Conservation (phyloP, 805 yeast species). For the Wickerhamiella occidentalis region DNA sequence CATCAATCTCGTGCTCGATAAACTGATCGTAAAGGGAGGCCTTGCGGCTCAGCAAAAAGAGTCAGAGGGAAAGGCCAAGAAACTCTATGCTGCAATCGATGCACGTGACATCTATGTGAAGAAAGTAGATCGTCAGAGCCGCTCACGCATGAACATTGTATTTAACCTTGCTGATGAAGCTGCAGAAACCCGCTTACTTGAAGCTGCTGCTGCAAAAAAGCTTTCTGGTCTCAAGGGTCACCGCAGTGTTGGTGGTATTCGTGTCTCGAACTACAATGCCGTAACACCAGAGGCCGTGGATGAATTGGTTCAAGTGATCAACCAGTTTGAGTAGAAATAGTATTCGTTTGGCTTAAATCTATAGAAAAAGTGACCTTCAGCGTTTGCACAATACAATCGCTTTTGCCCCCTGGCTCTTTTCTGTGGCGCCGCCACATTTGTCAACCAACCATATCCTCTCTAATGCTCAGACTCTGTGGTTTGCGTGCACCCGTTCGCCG, state of each 20-base stretch:
- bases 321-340: constrained; percentile 11
- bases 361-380: too few species aligned
- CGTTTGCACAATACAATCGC: too few species aligned
- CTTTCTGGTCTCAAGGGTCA: constrained; percentile 86
- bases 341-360: too few species aligned
- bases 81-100: constrained; percentile 56
- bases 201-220: constrained; percentile 46
- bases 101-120: constrained; percentile 45
- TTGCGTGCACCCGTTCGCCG: background rate
- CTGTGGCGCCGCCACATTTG: constrained; percentile 5
- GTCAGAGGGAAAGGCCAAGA: constrained; percentile 49
- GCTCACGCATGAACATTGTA: constrained; percentile 90
- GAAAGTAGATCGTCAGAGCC: constrained; percentile 49
- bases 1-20: constrained; percentile 61
- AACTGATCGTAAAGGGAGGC: constrained; percentile 61
- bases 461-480: background rate
- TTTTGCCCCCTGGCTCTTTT: too few species aligned
- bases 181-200: constrained; percentile 54
- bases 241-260: constrained; percentile 93
- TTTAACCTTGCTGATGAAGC: constrained; percentile 60
- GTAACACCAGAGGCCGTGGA: constrained; percentile 38
- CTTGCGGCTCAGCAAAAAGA: constrained; percentile 44
- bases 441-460: constrained; percentile 3
- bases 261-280: constrained; percentile 89
- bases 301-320: constrained; percentile 15